Evolutionary conservation across 768 basidiomycete species (phyloP).

Genomic region (Gloeophyllum trabeum): DNA sequence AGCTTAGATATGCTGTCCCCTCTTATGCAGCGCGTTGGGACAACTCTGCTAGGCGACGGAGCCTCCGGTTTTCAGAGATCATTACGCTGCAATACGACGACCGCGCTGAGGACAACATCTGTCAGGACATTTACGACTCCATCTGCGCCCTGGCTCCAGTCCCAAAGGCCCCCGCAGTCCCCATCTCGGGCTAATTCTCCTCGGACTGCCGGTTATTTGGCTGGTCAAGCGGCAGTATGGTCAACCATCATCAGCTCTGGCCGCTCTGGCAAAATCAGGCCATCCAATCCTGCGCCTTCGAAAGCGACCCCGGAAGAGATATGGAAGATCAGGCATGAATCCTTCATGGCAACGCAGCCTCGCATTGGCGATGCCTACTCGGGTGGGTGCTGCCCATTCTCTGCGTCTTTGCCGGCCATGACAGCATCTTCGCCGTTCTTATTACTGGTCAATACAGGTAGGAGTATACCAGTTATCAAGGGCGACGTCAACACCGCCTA

Average conservation of each 20-base stretch:
- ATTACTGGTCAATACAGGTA: slow-evolving; percentile 32
- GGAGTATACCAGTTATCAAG: slow-evolving; percentile 36
- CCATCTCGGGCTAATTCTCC: too few species aligned
- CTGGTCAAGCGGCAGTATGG: neutral
- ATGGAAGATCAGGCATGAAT: slow-evolving; percentile 25
- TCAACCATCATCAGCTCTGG: neutral
- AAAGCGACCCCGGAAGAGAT: slow-evolving; percentile 25
- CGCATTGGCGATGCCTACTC: slow-evolving; percentile 41
- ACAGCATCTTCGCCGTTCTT: neutral
- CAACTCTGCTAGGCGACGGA: too few species aligned
- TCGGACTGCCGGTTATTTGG: too few species aligned
- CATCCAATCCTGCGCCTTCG: too few species aligned
- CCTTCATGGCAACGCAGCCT: slow-evolving; percentile 11
- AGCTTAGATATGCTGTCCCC: too few species aligned
- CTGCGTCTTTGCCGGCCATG: slow-evolving; percentile 1
- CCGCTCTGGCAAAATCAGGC: slow-evolving; percentile 2
- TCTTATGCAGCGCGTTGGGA: too few species aligned
- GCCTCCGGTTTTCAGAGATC: too few species aligned
- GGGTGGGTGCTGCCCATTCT: slow-evolving; percentile 26
- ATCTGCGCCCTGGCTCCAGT: too few species aligned
- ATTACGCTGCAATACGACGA: too few species aligned
- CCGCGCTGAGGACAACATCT: too few species aligned
- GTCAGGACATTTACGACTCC: too few species aligned
- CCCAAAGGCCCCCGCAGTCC: too few species aligned
- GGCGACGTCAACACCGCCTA: slow-evolving; percentile 38